Evolutionary conservation across 805 yeast genomes (phyloP).

Genomic region (Starmerella bombi): DNA sequence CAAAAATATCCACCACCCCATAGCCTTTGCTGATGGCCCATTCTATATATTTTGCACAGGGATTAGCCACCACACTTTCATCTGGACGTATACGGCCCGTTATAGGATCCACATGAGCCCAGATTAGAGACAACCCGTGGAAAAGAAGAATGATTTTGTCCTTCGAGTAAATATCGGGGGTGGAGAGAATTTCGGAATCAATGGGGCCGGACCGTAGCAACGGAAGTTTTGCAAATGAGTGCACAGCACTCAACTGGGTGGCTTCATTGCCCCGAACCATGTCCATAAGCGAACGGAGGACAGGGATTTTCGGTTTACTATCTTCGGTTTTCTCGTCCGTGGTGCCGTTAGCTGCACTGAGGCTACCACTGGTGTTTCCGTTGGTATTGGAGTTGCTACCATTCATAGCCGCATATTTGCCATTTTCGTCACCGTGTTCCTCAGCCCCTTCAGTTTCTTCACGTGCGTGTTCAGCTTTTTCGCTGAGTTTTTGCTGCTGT

Average conservation of each 20-base stretch:
- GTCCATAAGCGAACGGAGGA: conserved; percentile 37
- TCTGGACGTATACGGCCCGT: conserved; percentile 66
- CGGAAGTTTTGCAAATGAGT: conserved; percentile 57
- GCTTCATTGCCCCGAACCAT: conserved; percentile 66
- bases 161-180: conserved; percentile 47
- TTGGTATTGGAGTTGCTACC: neutral
- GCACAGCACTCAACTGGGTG: conserved; percentile 36
- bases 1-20: conserved; percentile 63
- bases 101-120: conserved; percentile 70
- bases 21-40: conserved; percentile 50
- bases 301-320: conserved; percentile 1
- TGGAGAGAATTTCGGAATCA: conserved; percentile 56
- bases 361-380: neutral
- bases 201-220: conserved; percentile 35
- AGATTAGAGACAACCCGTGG: conserved; percentile 85
- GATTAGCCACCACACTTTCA: conserved; percentile 62
- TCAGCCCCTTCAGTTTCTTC: conserved; percentile 4
- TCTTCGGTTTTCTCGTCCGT: neutral
- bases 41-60: conserved; percentile 53
- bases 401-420: neutral
- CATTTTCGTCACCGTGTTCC: neutral
- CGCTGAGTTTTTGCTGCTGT: conserved; percentile 14
- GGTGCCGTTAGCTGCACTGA: neutral
- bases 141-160: conserved; percentile 56
- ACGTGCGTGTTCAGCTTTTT: conserved; percentile 14